Base-by-base conservation (phyloP, 306 rosid genomes). In the Prinsepia uniflora region DNA sequence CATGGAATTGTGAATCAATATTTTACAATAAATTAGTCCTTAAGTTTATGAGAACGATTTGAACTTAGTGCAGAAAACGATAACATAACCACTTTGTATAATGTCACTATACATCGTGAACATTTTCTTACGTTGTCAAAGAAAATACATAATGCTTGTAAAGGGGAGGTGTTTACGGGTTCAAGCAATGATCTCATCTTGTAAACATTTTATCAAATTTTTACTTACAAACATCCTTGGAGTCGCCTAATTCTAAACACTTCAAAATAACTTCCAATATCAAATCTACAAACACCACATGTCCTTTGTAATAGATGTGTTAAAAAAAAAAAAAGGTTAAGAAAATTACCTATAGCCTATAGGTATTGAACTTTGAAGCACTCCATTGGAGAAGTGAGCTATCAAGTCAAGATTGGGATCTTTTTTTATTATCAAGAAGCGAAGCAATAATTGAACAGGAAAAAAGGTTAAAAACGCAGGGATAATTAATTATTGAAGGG, bases 321-420 rank as follows among this genome's bases (percentile, higher is more conserved):
- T 12, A 36, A 19, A 36, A 1, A 9, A 36, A 36, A 34, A 13
- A 46, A 36, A n/a, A n/a, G n/a, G 30, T 24, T 24, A 61, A 39
- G 2, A 30, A 30, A 30, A n/a, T n/a, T n/a, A n/a, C n/a, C n/a
- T 1, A 30, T 30, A 3, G 11, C 50, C 14, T 9, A 5, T 15
- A 41, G 8, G 46, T 48, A 49, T 24, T 10, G 14, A 43, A 18
- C 19, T 19, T 63, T 6, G 6, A 36, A 24, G 18, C 40, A 43
- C 6, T 34, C 22, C 5, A 19, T 44, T 19, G 36, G 36, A 30
- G 4, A 30, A 30, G 36, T 30, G 36, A 30, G 36, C 47, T 17
- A 71, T 43, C 36, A 9, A 58, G 44, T 71, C 75, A 58, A 71
- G 56, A 46, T 56, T 58, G 15, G 15, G 73, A 69, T 42, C 12